A percentile compares a stretch with the other conserved stretches of the same genome.
Conservation (phyloP, 345 rosid species). For the Raphanus raphanistrum region DNA sequence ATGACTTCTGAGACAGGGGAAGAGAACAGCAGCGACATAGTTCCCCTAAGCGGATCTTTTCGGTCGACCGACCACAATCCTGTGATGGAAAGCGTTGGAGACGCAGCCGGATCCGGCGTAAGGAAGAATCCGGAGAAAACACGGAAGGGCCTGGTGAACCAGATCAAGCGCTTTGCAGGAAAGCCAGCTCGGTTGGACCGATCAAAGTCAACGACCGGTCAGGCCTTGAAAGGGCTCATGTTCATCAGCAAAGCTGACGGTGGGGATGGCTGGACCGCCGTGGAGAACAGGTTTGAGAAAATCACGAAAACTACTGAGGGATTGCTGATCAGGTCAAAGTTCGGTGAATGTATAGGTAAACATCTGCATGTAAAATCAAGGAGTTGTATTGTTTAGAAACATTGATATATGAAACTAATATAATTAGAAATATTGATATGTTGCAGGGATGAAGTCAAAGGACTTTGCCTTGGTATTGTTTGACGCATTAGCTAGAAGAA, state of each 20-base stretch:
- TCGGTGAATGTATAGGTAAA: background rate
- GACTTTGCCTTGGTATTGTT: constrained; percentile 66
- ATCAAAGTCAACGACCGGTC: constrained; percentile 46
- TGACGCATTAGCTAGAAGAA: constrained; percentile 58
- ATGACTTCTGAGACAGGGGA: constrained; percentile 40
- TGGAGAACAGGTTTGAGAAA: background rate
- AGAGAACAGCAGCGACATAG: constrained; percentile 34
- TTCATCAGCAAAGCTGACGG: constrained; percentile 61
- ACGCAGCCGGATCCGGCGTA: constrained; percentile 13
- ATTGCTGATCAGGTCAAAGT: background rate
- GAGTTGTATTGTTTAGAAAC: background rate
- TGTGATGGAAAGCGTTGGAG: constrained; percentile 34
- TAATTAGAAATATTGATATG: background rate
- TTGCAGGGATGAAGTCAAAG: constrained; percentile 64
- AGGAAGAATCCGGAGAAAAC: constrained; percentile 43
- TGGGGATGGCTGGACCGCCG: constrained; percentile 24
- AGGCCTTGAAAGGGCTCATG: constrained; percentile 64
- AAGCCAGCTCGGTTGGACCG: constrained; percentile 46
- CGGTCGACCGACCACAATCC: constrained; percentile 25
- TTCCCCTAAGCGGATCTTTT: constrained; percentile 44
- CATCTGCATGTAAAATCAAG: background rate
- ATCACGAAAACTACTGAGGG: background rate
- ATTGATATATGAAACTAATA: background rate
- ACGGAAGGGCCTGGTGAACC: constrained; percentile 42
- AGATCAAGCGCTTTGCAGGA: constrained; percentile 46